Evolutionary conservation across 1,139 yeast species (phyloP).

Genomic region (Chernovozyma aurita): DNA sequence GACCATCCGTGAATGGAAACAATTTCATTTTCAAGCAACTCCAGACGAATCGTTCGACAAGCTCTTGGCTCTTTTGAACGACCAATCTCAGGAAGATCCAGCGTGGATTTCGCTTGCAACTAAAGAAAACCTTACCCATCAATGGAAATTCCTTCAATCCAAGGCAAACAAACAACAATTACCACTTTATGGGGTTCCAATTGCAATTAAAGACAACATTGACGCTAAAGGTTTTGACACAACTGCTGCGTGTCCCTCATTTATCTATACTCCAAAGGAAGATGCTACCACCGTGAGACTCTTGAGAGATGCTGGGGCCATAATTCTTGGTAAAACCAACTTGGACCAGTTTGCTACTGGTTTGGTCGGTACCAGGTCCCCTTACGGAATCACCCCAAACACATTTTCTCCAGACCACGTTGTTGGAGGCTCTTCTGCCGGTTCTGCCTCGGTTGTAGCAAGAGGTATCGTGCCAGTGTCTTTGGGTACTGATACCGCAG

Average conservation of each 20-base stretch:
- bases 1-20: conserved; percentile 58
- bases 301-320: conserved; percentile 81
- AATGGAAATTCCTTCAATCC: conserved; percentile 74
- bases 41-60: conserved; percentile 56
- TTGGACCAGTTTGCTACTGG: conserved; percentile 97
- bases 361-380: conserved; percentile 89
- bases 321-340: conserved; percentile 87
- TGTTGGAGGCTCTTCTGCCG: conserved; percentile 93
- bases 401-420: conserved; percentile 75
- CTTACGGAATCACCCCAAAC: conserved; percentile 83
- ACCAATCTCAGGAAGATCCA: conserved; percentile 55
- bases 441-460: conserved; percentile 89
- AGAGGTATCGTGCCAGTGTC: conserved; percentile 85
- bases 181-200: conserved; percentile 86
- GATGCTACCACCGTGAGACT: conserved; percentile 74
- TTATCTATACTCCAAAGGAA: conserved; percentile 55
- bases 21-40: conserved; percentile 60
- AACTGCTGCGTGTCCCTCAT: conserved; percentile 94
- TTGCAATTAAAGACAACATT: conserved; percentile 91
- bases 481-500: conserved; percentile 97
- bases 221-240: conserved; percentile 80
- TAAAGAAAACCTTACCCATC: conserved; percentile 57
- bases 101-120: conserved; percentile 87
- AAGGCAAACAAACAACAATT: conserved; percentile 46
- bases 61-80: conserved; percentile 43